These are phyloP conservation scores for Erigeron philadelphicus DNA, from an alignment of 140 eudicot genomes.

Conservation along the genomic window DNA sequence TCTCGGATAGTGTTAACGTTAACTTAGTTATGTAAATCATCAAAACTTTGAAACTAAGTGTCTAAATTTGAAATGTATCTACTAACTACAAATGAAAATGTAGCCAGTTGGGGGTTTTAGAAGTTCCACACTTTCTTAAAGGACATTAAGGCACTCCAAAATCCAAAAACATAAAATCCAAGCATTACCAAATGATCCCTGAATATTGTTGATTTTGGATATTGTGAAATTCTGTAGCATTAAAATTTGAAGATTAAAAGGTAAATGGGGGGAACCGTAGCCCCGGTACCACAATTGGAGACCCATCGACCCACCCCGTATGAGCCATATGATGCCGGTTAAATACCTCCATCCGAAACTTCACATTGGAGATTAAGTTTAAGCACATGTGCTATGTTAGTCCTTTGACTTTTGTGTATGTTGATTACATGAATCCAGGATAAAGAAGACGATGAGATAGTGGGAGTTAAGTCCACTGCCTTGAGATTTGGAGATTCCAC, in stretches of 20 bases:
- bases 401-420: background rate
- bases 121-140: background rate
- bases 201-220: constrained; percentile 7
- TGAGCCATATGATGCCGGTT: too few species aligned
- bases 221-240: background rate
- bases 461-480: constrained; percentile 91
- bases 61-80: too few species aligned
- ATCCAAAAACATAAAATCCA: background rate
- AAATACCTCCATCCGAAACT: too few species aligned
- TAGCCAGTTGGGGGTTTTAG: too few species aligned
- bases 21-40: too few species aligned
- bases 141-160: background rate
- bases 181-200: background rate
- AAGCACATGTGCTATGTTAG: background rate
- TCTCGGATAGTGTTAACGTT: too few species aligned
- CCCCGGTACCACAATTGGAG: too few species aligned
- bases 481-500: constrained; percentile 78
- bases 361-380: constrained; percentile 2
- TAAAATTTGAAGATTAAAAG: too few species aligned
- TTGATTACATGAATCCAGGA: constrained; percentile 44
- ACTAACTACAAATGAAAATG: too few species aligned
- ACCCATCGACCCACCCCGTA: too few species aligned
- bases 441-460: constrained; percentile 78
- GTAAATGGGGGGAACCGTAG: too few species aligned
- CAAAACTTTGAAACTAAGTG: too few species aligned